Evolutionary conservation across 805 yeast species (phyloP).

Genomic region (Saccharomycopsis capsularis): DNA sequence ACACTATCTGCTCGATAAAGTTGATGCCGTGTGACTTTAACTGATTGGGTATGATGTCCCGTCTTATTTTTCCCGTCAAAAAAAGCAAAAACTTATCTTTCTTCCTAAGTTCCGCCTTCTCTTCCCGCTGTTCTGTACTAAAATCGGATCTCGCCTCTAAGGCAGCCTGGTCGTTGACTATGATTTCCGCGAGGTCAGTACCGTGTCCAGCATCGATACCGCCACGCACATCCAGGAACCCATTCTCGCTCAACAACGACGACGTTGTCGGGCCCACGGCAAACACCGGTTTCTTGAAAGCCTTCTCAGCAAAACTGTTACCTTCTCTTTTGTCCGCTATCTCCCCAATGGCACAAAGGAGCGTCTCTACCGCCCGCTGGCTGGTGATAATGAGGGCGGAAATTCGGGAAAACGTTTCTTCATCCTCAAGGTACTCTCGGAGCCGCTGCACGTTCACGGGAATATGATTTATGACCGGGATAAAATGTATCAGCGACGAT

Average conservation of each 20-base stretch:
- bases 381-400: conserved; percentile 72
- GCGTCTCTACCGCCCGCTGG: conserved; percentile 84
- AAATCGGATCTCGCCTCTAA: conserved; percentile 12
- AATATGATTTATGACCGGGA: conserved; percentile 65
- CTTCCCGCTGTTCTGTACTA: too few relatives aligned
- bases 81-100: conserved; percentile 43
- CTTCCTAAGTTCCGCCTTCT: too few relatives aligned
- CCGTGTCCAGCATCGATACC: conserved; percentile 82
- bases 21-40: conserved; percentile 38
- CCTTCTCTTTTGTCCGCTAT: too few relatives aligned
- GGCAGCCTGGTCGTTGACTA: conserved; percentile 34
- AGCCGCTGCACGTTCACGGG: not conserved
- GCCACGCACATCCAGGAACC: conserved; percentile 65
- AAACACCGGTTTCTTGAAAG: conserved; percentile 48
- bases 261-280: conserved; percentile 93
- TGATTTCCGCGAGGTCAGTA: conserved; percentile 53
- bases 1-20: conserved; percentile 57
- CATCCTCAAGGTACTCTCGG: not conserved
- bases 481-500: conserved; percentile 42
- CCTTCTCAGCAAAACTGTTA: not conserved
- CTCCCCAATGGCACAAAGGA: conserved; percentile 32
- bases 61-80: conserved; percentile 79
- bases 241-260: conserved; percentile 46
- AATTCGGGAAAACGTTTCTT: conserved; percentile 26
- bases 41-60: conserved; percentile 70